These are phyloP conservation scores for Phoma sp. DNA, from an alignment of 2,329 filamentous ascomycete genomes.

Conservation along the genomic window DNA sequence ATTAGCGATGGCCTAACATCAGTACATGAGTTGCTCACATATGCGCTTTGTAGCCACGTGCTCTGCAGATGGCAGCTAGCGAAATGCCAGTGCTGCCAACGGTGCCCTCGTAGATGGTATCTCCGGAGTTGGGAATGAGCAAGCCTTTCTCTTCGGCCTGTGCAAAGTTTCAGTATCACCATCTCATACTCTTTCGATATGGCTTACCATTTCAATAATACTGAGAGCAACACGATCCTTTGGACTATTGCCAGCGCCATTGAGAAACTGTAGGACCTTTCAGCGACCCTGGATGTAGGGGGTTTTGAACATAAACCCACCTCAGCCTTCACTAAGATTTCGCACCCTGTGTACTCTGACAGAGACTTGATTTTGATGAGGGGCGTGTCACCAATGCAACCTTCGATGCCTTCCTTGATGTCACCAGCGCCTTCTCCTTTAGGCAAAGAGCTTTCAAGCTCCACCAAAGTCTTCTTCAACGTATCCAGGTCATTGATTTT, in stretches of 20 bases:
- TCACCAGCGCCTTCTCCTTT: constrained; percentile 25
- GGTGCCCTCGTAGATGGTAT: constrained; percentile 97
- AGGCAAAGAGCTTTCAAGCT: constrained; percentile 24
- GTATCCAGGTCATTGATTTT: constrained; percentile 34
- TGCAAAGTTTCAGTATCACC: constrained; percentile 15
- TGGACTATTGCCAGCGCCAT: constrained; percentile 90
- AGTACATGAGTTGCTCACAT: constrained; percentile 63
- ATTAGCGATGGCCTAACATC: constrained; percentile 13
- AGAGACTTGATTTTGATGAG: constrained; percentile 86
- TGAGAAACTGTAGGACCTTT: constrained; percentile 69
- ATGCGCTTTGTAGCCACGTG: constrained; percentile 87
- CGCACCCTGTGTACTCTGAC: constrained; percentile 84
- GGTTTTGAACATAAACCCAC: constrained; percentile 42
- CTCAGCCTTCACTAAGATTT: constrained; percentile 92
- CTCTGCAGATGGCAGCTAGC: constrained; percentile 85
- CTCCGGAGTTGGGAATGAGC: constrained; percentile 79
- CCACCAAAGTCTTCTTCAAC: constrained; percentile 33
- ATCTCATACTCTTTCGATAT: no score
- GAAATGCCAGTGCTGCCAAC: constrained; percentile 97
- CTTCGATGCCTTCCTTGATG: constrained; percentile 83
- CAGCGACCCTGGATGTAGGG: background rate
- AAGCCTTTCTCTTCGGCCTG: constrained; percentile 79
- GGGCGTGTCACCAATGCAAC: constrained; percentile 91
- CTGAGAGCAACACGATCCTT: constrained; percentile 94
- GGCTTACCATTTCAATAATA: constrained; percentile 73